A percentile compares a stretch with the other conserved stretches of the same genome.
Evolutionary conservation across 2,329 filamentous ascomycete species (phyloP).

Genomic region (Neonectria ditissima): DNA sequence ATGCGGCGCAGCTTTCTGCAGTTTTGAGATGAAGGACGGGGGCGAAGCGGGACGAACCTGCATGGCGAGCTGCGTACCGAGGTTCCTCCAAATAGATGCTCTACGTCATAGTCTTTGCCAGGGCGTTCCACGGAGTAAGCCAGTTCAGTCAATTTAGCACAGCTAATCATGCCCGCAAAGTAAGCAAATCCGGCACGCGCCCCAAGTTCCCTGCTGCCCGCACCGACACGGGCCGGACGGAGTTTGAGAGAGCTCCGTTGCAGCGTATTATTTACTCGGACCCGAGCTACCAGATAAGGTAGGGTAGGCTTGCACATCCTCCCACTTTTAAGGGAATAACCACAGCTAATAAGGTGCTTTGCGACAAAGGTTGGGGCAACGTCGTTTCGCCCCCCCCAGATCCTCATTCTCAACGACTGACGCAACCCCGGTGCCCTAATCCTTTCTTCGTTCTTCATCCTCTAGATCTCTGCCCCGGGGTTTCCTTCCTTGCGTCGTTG

Average conservation of each 20-base stretch:
- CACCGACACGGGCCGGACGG: neutral
- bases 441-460: neutral
- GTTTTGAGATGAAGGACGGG: neutral
- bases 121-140: too few species aligned
- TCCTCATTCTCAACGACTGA: too few species aligned
- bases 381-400: too few species aligned
- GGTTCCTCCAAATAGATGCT: slow-evolving; percentile 1
- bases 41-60: slow-evolving; percentile 13
- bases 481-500: neutral
- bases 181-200: too few species aligned
- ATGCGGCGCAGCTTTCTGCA: slow-evolving; percentile 10
- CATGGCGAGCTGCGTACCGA: slow-evolving; percentile 11
- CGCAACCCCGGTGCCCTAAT: neutral
- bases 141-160: neutral
- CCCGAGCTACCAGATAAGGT: neutral
- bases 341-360: neutral
- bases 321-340: neutral
- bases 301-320: neutral
- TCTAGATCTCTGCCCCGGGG: neutral
- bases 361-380: too few species aligned
- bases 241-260: neutral
- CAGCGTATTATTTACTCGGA: too few species aligned
- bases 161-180: neutral
- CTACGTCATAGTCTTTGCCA: slow-evolving; percentile 4
- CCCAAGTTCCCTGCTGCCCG: too few species aligned